phyloP scores from a whole-genome alignment of 768 basidiomycete species.

The Lyophyllum semitale region DNA sequence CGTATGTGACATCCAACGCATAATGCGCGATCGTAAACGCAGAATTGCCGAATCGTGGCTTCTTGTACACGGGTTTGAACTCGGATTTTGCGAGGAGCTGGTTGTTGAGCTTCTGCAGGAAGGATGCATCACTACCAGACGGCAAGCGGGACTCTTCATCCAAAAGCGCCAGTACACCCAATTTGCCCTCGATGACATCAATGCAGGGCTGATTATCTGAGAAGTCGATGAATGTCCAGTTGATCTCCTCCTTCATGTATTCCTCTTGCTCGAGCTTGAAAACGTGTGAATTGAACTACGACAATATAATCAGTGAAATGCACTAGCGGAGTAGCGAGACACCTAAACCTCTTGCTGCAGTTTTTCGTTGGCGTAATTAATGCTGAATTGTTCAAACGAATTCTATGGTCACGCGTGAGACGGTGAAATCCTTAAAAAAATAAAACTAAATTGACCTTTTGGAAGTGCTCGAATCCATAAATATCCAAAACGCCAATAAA shows the following conservation, averaged over 20 bases:
- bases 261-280: constrained; percentile 99
- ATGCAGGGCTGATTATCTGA: constrained; percentile 99
- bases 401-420: constrained; percentile 47
- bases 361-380: constrained; percentile 99
- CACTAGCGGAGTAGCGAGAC: neutral
- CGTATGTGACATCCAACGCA: constrained; percentile 97
- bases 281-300: constrained; percentile 96
- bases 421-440: neutral
- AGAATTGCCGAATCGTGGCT: constrained; percentile 97
- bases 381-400: constrained; percentile 97
- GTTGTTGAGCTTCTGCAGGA: constrained; percentile 87
- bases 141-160: constrained; percentile 99
- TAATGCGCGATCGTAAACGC: constrained; percentile 99
- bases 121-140: constrained; percentile 87
- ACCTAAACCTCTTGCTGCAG: constrained; percentile 87
- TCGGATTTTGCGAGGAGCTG: constrained; percentile 81
- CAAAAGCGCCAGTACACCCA: constrained; percentile 90
- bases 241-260: constrained; percentile 97
- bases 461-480: constrained; percentile 96
- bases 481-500: constrained; percentile 99
- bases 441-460: constrained; percentile 60
- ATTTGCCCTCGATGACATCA: constrained; percentile 95
- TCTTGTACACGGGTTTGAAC: constrained; percentile 91
- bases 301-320: constrained; percentile 10
- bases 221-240: constrained; percentile 99